Evolutionary conservation across 2,329 filamentous ascomycete species (phyloP).

Genomic region (Pseudogymnoascus sp.): DNA sequence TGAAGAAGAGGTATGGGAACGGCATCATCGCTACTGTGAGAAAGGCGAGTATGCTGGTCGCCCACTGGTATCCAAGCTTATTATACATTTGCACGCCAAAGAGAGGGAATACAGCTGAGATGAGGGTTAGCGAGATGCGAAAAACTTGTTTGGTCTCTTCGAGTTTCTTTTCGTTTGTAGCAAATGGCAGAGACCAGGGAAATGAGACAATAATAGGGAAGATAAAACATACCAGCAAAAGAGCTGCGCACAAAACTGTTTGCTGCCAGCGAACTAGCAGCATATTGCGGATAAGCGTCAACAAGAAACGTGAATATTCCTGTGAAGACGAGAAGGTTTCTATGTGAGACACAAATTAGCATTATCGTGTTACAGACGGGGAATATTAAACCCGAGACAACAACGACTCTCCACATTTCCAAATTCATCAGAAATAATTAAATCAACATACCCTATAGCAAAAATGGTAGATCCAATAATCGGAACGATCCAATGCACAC

Average conservation of each 20-base stretch:
- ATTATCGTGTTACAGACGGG: neutral
- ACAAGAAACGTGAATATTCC: conserved; percentile 80
- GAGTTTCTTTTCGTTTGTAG: neutral
- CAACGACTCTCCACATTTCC: neutral
- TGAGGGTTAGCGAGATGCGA: neutral
- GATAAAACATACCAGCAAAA: conserved; percentile 52
- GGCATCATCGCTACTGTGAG: conserved; percentile 53
- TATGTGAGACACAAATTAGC: conserved; percentile 26
- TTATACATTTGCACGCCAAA: conserved; percentile 69
- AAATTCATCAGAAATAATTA: neutral
- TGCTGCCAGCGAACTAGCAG: conserved; percentile 70
- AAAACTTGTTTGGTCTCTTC: neutral
- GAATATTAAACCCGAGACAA: conserved; percentile 7
- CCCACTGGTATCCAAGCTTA: conserved; percentile 62
- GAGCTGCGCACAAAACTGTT: conserved; percentile 71
- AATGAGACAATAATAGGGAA: neutral
- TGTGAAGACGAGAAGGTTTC: conserved; percentile 68
- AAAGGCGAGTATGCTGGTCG: conserved; percentile 52
- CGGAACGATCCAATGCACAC: conserved; percentile 67
- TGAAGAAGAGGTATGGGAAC: conserved; percentile 56
- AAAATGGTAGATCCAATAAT: conserved; percentile 67
- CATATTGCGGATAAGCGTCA: conserved; percentile 68
- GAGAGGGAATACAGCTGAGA: conserved; percentile 60
- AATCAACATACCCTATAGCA: conserved; percentile 53
- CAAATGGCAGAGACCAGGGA: neutral